Evolutionary conservation across 2,329 filamentous ascomycete genomes (phyloP), one percentile per base, ranked within the genome.

Genomic region (Penicillium corylophilum): DNA sequence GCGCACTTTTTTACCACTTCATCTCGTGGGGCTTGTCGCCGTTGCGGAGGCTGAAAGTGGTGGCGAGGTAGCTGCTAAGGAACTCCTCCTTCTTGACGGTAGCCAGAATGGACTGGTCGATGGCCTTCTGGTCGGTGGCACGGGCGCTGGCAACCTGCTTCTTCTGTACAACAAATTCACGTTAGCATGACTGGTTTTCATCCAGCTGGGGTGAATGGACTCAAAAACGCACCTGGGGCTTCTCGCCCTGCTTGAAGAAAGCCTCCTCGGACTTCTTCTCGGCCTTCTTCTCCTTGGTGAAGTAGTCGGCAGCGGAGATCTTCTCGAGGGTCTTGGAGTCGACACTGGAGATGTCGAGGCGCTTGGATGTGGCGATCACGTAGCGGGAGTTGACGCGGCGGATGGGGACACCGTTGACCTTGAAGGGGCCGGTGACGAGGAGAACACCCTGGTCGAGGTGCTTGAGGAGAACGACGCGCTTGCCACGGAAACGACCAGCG

Each of bases 1-100:
- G 61, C 57, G 57, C 64, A 65, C 64, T 53, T 59, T 69, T 85
- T 81, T 96, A 99, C 86, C 93, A 99, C 82, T 90, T 89, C 94
- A 99, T 97, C 87, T 95, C 90, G 83, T 99, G 94, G 81, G 94
- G 94, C 88, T 93, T 92, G 85, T 99, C 93, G 74, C 94, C 94
- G 84, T 92, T 96, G 82, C 93, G 89, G 80, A 99, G 87, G 86
- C 89, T 95, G 89, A 99, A 99, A 76, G 88, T 90, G 79, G 88
- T 90, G 75, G 84, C 84, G 71, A 99, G 90, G 86, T 99, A 99
- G 82, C 87, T 90, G 76, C 86, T 80, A 71, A 99, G 89, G 80
- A 93, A 82, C 69, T 91, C 88, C 79, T 95, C 91, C 87, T 97
- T 96, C 89, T 97, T 97, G 84, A 99, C 94, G 79, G 82, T 89